Evolutionary conservation across 345 rosid species (phyloP), one percentile per base, ranked within the genome.

Genomic region (Rhodamnia rubescens): DNA sequence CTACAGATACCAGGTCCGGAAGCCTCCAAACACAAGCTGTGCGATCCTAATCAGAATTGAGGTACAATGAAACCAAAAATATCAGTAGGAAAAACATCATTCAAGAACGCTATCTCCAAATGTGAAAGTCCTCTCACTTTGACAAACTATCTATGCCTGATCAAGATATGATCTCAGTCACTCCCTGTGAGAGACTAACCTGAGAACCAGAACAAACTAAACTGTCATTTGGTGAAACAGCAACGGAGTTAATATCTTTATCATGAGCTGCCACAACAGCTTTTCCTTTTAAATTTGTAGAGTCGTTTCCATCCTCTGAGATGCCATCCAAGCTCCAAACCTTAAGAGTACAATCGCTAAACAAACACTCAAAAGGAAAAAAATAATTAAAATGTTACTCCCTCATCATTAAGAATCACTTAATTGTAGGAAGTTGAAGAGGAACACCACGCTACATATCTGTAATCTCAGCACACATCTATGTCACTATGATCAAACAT

Each of bases 211-310:
- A 95, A 88, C 98, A 96, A 88, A 93, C 98, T 84, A 96, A 91
- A 88, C 92, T 93, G 86, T 97, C 98, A 89, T 97, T 94, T 53
- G 98, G 96, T 85, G 98, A 94, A 84, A 97, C 89, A 61, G 98
- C 99, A 87, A 97, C 86, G 2, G 98, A 94, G 90, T 95, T 97
- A 87, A 97, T 96, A 89, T 95, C 98, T 87, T 96, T 97, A 85
- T 93, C 94, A 87, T 97, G 99, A 42, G 99, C 98, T 54, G 98
- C 96, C 7, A 97, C 96, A 87, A 93, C 94, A 90, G 98, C 96
- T 92, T 94, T 96, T 58, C 94, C 89, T 91, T 93, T 97, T 92
- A 97, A 94, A 89, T 86, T 87, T 83, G 90, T 75, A 80, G 98
- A 96, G 85, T 93, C 92, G 84, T 91, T 93, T 7, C 78, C 80